phyloP scores from a whole-genome alignment of 1,284 basidiomycete species.

The Nidula niveotomentosa region DNA sequence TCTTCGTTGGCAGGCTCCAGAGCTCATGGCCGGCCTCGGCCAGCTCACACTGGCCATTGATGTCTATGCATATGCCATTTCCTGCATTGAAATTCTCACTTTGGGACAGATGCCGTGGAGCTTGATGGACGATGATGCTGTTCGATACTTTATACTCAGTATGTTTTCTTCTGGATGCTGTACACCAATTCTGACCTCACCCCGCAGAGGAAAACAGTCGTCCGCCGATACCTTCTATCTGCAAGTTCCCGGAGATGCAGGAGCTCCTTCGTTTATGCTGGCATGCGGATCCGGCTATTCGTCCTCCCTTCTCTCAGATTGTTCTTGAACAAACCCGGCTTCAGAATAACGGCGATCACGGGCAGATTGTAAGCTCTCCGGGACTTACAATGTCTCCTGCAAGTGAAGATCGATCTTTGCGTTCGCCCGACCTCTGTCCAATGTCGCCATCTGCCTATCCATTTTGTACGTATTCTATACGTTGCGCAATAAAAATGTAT shows the following conservation, averaged over 20 bases:
- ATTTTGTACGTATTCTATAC: slow-evolving; percentile 16
- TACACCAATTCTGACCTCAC: neutral
- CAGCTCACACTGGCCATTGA: slow-evolving; percentile 61
- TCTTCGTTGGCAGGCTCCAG: slow-evolving; percentile 75
- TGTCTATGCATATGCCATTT: slow-evolving; percentile 75
- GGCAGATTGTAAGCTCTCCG: slow-evolving; percentile 14
- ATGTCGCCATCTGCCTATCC: neutral
- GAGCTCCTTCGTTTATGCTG: slow-evolving; percentile 30
- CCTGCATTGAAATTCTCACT: slow-evolving; percentile 67
- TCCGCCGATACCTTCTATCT: slow-evolving; percentile 25
- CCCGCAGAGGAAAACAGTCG: slow-evolving; percentile 47
- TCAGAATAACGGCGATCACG: slow-evolving; percentile 8
- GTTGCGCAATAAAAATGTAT: slow-evolving; percentile 12
- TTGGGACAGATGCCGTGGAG: slow-evolving; percentile 69
- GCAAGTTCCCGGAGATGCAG: slow-evolving; percentile 26
- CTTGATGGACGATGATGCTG: slow-evolving; percentile 55
- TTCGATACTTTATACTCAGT: slow-evolving; percentile 65
- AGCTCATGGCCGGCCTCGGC: slow-evolving; percentile 54
- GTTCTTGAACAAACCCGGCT: slow-evolving; percentile 19
- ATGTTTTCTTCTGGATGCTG: slow-evolving; percentile 14
- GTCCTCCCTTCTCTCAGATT: slow-evolving; percentile 30
- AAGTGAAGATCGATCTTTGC: slow-evolving; percentile 11
- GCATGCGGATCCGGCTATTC: slow-evolving; percentile 23
- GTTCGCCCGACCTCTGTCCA: neutral
- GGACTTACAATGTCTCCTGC: neutral